Evolutionary conservation across 352 stramenopile genomes (phyloP).

Genomic region (Thalassiosira exigua): DNA sequence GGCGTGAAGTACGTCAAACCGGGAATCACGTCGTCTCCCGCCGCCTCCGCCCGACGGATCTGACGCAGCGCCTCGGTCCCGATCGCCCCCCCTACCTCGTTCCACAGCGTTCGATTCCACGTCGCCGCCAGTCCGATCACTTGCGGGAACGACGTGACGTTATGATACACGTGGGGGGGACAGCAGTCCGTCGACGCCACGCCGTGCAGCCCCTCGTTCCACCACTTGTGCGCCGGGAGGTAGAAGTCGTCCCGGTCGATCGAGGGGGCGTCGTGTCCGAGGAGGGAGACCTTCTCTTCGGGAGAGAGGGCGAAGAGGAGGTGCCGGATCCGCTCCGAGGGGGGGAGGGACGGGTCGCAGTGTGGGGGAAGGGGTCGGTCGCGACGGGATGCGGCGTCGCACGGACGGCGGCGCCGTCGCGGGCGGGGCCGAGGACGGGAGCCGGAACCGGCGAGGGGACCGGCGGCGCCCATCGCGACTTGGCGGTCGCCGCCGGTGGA

Average conservation of each 20-base stretch:
- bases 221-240: slow-evolving; percentile 92
- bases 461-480: no score
- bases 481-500: not conserved
- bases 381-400: not conserved
- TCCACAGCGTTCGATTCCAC: slow-evolving; percentile 88
- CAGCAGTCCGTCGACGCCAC: slow-evolving; percentile 88
- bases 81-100: slow-evolving; percentile 89
- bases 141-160: slow-evolving; percentile 90
- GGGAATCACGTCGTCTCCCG: slow-evolving; percentile 64
- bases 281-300: slow-evolving; percentile 86
- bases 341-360: slow-evolving; percentile 85
- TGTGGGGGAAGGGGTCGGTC: slow-evolving; percentile 55
- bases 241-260: slow-evolving; percentile 38
- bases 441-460: no score
- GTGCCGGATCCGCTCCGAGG: slow-evolving; percentile 84
- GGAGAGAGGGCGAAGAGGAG: slow-evolving; percentile 85
- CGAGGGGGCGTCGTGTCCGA: slow-evolving; percentile 81
- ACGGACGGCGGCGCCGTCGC: not conserved
- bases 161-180: slow-evolving; percentile 80
- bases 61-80: slow-evolving; percentile 88
- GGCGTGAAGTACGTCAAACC: slow-evolving; percentile 93
- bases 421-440: no score
- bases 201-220: slow-evolving; percentile 92
- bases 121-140: slow-evolving; percentile 89
- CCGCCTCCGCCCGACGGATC: slow-evolving; percentile 48